Conservation (phyloP, 345 rosid species). For the Clarkia xantiana region DNA sequence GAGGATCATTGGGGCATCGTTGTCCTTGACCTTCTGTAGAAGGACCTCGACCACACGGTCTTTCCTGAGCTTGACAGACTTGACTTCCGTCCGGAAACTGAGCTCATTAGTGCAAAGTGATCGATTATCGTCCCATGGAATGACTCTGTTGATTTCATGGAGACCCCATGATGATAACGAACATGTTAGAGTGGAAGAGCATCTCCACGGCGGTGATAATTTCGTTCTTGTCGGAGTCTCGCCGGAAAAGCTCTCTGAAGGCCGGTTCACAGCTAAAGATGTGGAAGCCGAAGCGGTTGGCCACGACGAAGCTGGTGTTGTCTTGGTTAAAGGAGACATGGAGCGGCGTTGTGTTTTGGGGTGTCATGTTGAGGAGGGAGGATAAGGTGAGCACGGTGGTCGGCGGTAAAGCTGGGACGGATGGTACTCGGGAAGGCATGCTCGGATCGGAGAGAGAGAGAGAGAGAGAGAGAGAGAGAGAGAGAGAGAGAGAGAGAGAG, state of each 20-base stretch:
- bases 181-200: slow-evolving; percentile 24
- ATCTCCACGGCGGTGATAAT: slow-evolving; percentile 18
- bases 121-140: slow-evolving; percentile 30
- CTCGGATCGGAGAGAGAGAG: not conserved
- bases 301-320: slow-evolving; percentile 24
- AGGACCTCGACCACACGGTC: slow-evolving; percentile 23
- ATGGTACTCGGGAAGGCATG: too few species aligned
- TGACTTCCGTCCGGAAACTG: slow-evolving; percentile 28
- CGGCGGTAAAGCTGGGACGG: too few species aligned
- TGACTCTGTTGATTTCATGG: slow-evolving; percentile 17
- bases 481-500: not conserved
- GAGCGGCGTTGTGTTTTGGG: slow-evolving; percentile 4
- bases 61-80: slow-evolving; percentile 20
- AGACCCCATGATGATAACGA: slow-evolving; percentile 22
- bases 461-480: not conserved
- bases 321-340: slow-evolving; percentile 42
- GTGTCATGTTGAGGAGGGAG: slow-evolving; percentile 4
- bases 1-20: slow-evolving; percentile 24
- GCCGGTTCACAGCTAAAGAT: slow-evolving; percentile 33
- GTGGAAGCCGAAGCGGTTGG: slow-evolving; percentile 24
- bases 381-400: too few species aligned
- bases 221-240: slow-evolving; percentile 12
- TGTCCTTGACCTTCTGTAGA: slow-evolving; percentile 18
- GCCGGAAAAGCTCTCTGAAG: slow-evolving; percentile 20
- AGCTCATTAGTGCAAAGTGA: slow-evolving; percentile 23